A percentile compares a stretch with the other conserved stretches of the same genome.
These are phyloP conservation scores for Arthrobotrys sphaeroides DNA, from an alignment of 2,329 filamentous ascomycete genomes.

Conservation along the genomic window DNA sequence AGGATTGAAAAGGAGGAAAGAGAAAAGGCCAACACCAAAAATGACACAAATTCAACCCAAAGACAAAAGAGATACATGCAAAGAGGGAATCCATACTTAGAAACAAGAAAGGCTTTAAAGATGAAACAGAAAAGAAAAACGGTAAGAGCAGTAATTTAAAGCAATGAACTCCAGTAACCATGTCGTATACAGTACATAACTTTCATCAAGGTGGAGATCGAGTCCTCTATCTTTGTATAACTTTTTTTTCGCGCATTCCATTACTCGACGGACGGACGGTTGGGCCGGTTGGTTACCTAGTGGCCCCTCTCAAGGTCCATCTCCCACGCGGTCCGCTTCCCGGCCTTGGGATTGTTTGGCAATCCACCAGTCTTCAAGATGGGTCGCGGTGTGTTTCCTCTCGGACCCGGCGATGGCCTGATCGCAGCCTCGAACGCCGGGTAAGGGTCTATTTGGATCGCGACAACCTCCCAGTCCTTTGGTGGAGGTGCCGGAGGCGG, in stretches of 20 bases:
- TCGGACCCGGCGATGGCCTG: not conserved
- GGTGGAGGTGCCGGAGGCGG: constrained; percentile 32
- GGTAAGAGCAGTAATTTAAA: too few relatives aligned
- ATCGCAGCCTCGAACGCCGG: constrained; percentile 19
- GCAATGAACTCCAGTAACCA: constrained; percentile 21
- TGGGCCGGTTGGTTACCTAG: not conserved
- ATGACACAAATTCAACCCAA: constrained; percentile 19
- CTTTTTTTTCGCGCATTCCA: constrained; percentile 34
- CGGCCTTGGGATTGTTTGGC: constrained; percentile 21
- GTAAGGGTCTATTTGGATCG: constrained; percentile 17
- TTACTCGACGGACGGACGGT: not conserved
- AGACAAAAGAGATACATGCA: constrained; percentile 26
- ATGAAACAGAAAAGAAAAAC: constrained; percentile 4
- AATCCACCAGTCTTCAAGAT: constrained; percentile 17
- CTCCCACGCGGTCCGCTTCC: not conserved
- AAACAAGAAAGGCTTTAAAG: too few relatives aligned
- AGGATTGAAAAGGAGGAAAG: constrained; percentile 11
- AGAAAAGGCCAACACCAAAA: not conserved
- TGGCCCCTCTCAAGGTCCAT: constrained; percentile 19
- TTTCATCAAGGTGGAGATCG: constrained; percentile 23
- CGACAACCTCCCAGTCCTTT: constrained; percentile 44
- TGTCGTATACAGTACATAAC: constrained; percentile 9
- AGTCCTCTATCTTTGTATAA: constrained; percentile 20
- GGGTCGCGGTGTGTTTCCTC: constrained; percentile 12
- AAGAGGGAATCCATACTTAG: constrained; percentile 38